phyloP scores from a whole-genome alignment of 306 rosid genomes.

The Psophocarpus tetragonolobus region DNA sequence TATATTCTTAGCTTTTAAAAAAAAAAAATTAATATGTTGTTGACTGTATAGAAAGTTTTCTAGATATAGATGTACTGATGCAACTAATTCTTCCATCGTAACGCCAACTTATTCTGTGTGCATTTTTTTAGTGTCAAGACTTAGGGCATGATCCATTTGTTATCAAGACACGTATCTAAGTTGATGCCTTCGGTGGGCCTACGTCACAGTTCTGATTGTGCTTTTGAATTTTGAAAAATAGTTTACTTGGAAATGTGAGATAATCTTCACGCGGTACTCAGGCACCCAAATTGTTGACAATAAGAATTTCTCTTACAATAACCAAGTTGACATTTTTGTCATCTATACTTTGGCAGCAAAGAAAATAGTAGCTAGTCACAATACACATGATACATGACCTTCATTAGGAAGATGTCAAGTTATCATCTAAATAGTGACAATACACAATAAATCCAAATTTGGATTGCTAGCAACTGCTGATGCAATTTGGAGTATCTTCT shows the following conservation, averaged over 20 bases:
- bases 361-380: background rate
- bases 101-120: too few species aligned
- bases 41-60: too few species aligned
- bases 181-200: background rate
- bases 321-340: background rate
- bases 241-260: background rate
- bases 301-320: constrained; percentile 2
- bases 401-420: constrained; percentile 19
- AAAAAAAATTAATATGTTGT: too few species aligned
- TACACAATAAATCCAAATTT: constrained; percentile 6
- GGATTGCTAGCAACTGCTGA: constrained; percentile 15
- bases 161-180: background rate
- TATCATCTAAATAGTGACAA: constrained; percentile 8
- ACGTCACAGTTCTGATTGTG: background rate
- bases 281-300: background rate
- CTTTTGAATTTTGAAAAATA: background rate
- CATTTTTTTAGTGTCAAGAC: background rate
- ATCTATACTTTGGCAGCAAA: constrained; percentile 11
- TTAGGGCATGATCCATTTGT: background rate
- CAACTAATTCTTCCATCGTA: too few species aligned
- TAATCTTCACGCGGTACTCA: background rate
- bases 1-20: too few species aligned
- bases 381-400: constrained; percentile 13
- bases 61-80: too few species aligned
- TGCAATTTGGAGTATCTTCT: constrained; percentile 24